phyloP scores from a whole-genome alignment of 805 yeast genomes.

The Saturnispora saitoi region DNA sequence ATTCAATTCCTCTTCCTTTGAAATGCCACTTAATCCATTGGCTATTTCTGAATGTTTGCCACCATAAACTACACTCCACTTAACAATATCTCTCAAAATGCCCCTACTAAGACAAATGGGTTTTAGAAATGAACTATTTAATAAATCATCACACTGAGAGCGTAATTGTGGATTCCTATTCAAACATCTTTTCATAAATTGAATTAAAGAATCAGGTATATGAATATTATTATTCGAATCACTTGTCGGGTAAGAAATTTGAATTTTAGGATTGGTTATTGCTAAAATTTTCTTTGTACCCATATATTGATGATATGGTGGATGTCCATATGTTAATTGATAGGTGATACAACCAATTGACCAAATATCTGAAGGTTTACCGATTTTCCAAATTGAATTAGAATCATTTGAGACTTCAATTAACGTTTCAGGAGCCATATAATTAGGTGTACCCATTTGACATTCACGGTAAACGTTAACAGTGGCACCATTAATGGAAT shows the following conservation, averaged over 20 bases:
- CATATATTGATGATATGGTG: conserved; percentile 77
- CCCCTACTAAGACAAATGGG: conserved; percentile 67
- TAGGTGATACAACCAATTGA: conserved; percentile 94
- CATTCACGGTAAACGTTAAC: conserved; percentile 82
- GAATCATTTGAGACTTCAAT: conserved; percentile 39
- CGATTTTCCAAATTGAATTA: conserved; percentile 58
- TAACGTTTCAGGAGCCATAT: conserved; percentile 96
- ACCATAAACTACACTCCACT: conserved; percentile 73
- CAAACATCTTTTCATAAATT: conserved; percentile 64
- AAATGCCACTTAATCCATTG: not conserved
- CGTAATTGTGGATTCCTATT: conserved; percentile 61
- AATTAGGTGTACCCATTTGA: conserved; percentile 92
- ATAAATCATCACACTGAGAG: conserved; percentile 52
- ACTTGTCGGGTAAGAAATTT: conserved; percentile 53
- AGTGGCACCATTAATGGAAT: conserved; percentile 88
- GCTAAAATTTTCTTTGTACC: conserved; percentile 76
- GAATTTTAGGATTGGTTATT: conserved; percentile 75
- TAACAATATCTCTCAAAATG: conserved; percentile 61
- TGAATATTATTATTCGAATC: conserved; percentile 12
- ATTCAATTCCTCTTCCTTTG: not conserved
- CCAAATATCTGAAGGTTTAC: conserved; percentile 95
- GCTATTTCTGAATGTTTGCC: conserved; percentile 28
- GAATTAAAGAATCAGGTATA: conserved; percentile 39
- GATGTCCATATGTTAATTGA: conserved; percentile 89
- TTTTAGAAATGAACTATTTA: conserved; percentile 54